phyloP scores from a whole-genome alignment of 2,329 filamentous ascomycete species.

The Ascochyta viciae-villosae region DNA sequence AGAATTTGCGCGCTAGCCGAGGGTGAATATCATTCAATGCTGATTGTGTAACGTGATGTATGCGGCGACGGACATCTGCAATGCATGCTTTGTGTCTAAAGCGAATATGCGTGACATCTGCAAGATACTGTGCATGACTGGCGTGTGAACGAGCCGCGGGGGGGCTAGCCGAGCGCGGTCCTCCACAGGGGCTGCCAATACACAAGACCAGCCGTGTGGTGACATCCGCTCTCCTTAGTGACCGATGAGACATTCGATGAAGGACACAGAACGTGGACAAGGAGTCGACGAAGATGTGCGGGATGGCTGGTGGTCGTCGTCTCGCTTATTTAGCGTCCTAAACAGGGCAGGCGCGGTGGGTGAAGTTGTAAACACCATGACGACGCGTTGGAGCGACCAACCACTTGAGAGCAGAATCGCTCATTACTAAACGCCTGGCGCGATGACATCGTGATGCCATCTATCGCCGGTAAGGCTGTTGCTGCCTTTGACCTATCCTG shows the following conservation, averaged over 20 bases:
- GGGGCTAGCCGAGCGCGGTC: slow-evolving; percentile 24
- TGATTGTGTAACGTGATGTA: slow-evolving; percentile 41
- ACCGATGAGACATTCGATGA: slow-evolving; percentile 15
- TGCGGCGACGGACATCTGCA: slow-evolving; percentile 33
- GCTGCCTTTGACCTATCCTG: slow-evolving; percentile 10
- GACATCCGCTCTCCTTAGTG: slow-evolving; percentile 14
- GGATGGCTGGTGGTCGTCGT: slow-evolving; percentile 2
- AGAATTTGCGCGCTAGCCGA: slow-evolving; percentile 30
- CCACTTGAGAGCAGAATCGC: slow-evolving; percentile 7
- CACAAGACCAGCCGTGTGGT: slow-evolving; percentile 9
- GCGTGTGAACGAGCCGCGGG: slow-evolving; percentile 32
- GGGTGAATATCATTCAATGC: slow-evolving; percentile 38
- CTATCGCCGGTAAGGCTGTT: slow-evolving; percentile 35
- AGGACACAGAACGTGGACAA: slow-evolving; percentile 25
- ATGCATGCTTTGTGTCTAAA: slow-evolving; percentile 44
- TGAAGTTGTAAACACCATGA: slow-evolving; percentile 36
- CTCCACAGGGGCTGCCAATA: slow-evolving; percentile 14
- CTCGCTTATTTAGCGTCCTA: slow-evolving; percentile 34
- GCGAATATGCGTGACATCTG: slow-evolving; percentile 48
- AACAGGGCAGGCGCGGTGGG: slow-evolving; percentile 31
- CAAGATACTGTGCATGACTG: slow-evolving; percentile 44
- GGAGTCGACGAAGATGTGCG: slow-evolving; percentile 12
- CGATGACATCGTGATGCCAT: slow-evolving; percentile 40
- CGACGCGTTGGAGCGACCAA: slow-evolving; percentile 28
- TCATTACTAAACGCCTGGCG: slow-evolving; percentile 31